Base-by-base conservation (phyloP, 1,139 yeast species). In the Sugiyamaella novakii region DNA sequence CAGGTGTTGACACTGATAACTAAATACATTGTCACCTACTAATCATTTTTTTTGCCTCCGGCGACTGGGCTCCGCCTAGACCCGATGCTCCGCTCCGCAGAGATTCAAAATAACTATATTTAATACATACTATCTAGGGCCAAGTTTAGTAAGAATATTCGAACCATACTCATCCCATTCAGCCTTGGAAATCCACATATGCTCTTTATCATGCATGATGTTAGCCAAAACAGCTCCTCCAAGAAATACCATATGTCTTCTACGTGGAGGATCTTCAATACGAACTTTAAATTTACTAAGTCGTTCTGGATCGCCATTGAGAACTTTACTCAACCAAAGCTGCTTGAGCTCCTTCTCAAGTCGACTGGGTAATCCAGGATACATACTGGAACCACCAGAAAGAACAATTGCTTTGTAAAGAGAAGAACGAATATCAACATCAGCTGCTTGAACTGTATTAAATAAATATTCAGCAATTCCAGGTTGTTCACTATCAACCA, bases 101-200 rank as follows among this genome's bases (percentile, higher is more conserved):
- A 33, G 19, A 22, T 22, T 6, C 8, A 8, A 22, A 22, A 22
- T 22, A 33, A 29, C 18, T 27, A 21, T 29, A 39, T 30, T 28
- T 25, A 29, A 10, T 28, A 5, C 17, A 34, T 29, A 34, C 69
- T 74, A 88, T 72, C 96, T 83, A 54, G 96, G 96, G n/a, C 98
- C 98, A 62, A 92, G 80, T 71, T 92, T 92, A 30, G 76, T 69
- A 68, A 92, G 80, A 17, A 88, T 81, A 46, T 92, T 78, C 38
- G 95, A 80, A 31, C 98, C 98, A 64, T 86, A 87, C 72, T 92
- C 99, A 68, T 88, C 94, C 98, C 98, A 92, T 72, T 92, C 99
- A 66, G 85, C 87, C 68, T 86, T 89, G 50, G 91, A 77, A 61
- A 94, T 81, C 99, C 99, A 91, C 96, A 92, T 87, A 65, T 89